Percentiles rank a stretch among this genome's conserved stretches.
phyloP scores from a whole-genome alignment of 768 basidiomycete genomes.

The Boletus subparvulus region DNA sequence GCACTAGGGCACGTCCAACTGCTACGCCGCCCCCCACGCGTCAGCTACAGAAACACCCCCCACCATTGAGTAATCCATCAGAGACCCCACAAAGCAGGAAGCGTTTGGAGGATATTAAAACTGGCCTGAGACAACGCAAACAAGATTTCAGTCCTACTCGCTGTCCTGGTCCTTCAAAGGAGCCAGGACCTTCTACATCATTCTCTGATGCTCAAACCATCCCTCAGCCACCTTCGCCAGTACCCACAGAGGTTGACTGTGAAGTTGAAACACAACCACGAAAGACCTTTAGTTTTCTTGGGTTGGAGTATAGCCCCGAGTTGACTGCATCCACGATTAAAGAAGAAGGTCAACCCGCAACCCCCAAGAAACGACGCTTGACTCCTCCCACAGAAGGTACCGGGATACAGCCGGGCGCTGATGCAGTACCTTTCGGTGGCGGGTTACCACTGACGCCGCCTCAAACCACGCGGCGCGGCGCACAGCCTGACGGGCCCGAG shows the following conservation, averaged over 20 bases:
- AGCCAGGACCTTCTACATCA: background rate
- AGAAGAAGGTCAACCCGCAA: constrained; percentile 22
- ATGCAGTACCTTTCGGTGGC: background rate
- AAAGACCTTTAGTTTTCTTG: constrained; percentile 26
- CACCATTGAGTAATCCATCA: background rate
- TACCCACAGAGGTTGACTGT: constrained; percentile 24
- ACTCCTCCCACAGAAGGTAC: background rate
- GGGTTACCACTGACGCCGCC: constrained; percentile 28
- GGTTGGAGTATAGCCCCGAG: constrained; percentile 19
- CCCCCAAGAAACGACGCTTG: constrained; percentile 24
- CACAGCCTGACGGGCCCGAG: background rate
- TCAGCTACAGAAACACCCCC: background rate
- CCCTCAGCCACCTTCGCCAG: constrained; percentile 28
- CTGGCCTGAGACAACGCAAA: constrained; percentile 18
- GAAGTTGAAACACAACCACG: constrained; percentile 15
- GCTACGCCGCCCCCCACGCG: background rate
- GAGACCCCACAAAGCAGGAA: constrained; percentile 7
- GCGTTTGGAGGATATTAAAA: constrained; percentile 16
- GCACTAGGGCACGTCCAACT: background rate
- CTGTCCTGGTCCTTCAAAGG: constrained; percentile 4
- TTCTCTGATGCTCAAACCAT: background rate
- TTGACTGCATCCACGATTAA: background rate
- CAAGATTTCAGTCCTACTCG: constrained; percentile 12
- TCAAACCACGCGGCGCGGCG: constrained; percentile 18
- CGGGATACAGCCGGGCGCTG: background rate